A percentile compares a stretch with the other conserved stretches of the same genome.
Evolutionary conservation across 176 grass and related monocot species (phyloP).

Genomic region (Pontederia paniculata): DNA sequence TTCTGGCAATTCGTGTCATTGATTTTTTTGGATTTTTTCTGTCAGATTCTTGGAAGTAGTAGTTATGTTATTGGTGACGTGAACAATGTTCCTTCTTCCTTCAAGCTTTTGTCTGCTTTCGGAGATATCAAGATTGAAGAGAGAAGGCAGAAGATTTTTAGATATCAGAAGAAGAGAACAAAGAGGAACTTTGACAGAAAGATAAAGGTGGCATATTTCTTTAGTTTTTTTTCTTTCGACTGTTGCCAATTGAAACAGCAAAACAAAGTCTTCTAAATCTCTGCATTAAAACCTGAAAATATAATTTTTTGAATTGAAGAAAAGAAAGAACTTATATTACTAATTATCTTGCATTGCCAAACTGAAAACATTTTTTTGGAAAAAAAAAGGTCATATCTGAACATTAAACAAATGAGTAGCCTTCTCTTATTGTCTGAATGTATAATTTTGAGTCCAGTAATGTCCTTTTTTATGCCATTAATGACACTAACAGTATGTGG

Average conservation of each 20-base stretch:
- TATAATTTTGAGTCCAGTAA: neutral
- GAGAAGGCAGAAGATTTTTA: conserved; percentile 8
- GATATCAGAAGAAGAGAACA: conserved; percentile 12
- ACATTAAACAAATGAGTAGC: too few species aligned
- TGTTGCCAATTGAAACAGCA: neutral
- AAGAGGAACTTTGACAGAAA: conserved; percentile 12
- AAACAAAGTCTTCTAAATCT: neutral
- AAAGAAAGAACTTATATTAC: too few species aligned
- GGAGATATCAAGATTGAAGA: conserved; percentile 4
- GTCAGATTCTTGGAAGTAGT: conserved; percentile 7
- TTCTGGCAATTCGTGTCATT: neutral
- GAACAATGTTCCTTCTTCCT: conserved; percentile 4
- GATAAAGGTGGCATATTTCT: conserved; percentile 7
- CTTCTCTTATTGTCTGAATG: neutral
- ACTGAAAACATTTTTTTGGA: too few species aligned
- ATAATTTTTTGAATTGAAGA: too few species aligned
- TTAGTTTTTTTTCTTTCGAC: neutral
- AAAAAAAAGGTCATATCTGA: too few species aligned
- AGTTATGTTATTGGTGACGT: neutral
- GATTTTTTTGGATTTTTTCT: conserved; percentile 3
- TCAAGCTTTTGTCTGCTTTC: neutral
- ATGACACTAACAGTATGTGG: neutral
- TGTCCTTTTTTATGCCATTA: neutral
- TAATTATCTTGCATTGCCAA: too few species aligned
- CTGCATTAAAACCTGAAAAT: too few species aligned